These are phyloP conservation scores for Heteromeles arbutifolia DNA, from an alignment of 306 rosid species.

Conservation along the genomic window DNA sequence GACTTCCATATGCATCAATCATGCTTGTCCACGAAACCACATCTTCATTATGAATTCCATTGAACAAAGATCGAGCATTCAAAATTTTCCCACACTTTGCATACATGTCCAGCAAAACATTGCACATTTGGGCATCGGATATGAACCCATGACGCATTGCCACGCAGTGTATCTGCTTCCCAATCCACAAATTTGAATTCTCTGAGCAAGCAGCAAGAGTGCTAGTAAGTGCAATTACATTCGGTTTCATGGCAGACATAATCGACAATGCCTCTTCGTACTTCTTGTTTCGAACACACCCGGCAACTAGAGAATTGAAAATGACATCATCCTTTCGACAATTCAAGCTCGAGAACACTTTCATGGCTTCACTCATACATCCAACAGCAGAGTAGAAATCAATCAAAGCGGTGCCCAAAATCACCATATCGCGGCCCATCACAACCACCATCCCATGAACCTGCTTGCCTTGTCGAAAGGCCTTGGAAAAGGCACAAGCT, in stretches of 20 bases:
- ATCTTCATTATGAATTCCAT: slow-evolving; percentile 31
- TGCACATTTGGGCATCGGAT: slow-evolving; percentile 43
- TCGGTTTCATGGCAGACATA: slow-evolving; percentile 42
- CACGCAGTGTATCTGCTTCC: slow-evolving; percentile 59
- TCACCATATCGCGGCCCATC: slow-evolving; percentile 51
- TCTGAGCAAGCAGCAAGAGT: slow-evolving; percentile 58
- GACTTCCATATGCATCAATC: slow-evolving; percentile 49
- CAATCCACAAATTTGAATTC: slow-evolving; percentile 41
- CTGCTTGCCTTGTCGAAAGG: slow-evolving; percentile 46
- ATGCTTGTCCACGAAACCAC: slow-evolving; percentile 57
- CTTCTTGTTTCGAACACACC: slow-evolving; percentile 42
- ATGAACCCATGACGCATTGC: slow-evolving; percentile 44
- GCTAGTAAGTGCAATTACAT: slow-evolving; percentile 50
- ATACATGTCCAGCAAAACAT: slow-evolving; percentile 49
- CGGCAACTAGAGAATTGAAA: slow-evolving; percentile 48
- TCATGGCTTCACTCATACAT: slow-evolving; percentile 40
- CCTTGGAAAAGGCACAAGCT: slow-evolving; percentile 48
- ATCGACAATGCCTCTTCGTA: slow-evolving; percentile 36
- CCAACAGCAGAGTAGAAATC: slow-evolving; percentile 51
- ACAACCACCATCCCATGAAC: slow-evolving; percentile 61
- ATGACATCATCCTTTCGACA: slow-evolving; percentile 39
- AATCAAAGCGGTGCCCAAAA: slow-evolving; percentile 56
- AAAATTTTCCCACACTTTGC: slow-evolving; percentile 47
- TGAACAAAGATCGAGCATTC: slow-evolving; percentile 30
- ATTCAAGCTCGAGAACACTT: slow-evolving; percentile 31